phyloP scores from a whole-genome alignment of 768 basidiomycete genomes.

The Boletus pseudo-olivaceus region DNA sequence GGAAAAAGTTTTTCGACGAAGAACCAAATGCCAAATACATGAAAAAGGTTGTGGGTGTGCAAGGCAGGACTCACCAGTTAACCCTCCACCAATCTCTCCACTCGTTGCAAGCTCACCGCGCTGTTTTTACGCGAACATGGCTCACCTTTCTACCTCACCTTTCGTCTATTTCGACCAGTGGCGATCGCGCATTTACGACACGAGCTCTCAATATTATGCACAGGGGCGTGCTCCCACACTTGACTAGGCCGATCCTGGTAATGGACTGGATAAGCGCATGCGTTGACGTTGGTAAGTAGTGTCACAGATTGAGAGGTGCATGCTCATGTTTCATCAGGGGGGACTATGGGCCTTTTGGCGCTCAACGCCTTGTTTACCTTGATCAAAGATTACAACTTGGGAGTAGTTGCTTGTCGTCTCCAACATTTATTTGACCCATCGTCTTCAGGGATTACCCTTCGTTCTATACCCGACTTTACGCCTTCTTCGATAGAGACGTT shows the following conservation, averaged over 20 bases:
- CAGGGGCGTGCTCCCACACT: slow-evolving; percentile 74
- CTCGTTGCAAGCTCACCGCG: slow-evolving; percentile 70
- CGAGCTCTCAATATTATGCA: slow-evolving; percentile 78
- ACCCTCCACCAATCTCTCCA: slow-evolving; percentile 77
- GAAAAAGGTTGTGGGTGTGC: slow-evolving; percentile 36
- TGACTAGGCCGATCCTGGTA: slow-evolving; percentile 72
- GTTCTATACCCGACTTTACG: slow-evolving; percentile 90
- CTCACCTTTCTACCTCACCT: slow-evolving; percentile 64
- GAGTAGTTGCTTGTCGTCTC: slow-evolving; percentile 29
- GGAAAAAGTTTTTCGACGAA: slow-evolving; percentile 84
- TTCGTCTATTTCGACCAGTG: slow-evolving; percentile 33
- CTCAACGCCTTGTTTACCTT: slow-evolving; percentile 89
- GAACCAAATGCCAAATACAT: slow-evolving; percentile 37
- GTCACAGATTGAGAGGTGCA: neutral
- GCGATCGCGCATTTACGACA: slow-evolving; percentile 40
- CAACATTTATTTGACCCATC: slow-evolving; percentile 1
- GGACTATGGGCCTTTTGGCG: slow-evolving; percentile 80
- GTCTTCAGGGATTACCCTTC: slow-evolving; percentile 83
- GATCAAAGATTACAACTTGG: slow-evolving; percentile 94
- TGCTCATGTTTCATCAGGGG: slow-evolving; percentile 47
- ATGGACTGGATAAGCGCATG: slow-evolving; percentile 91
- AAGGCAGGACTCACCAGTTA: slow-evolving; percentile 55
- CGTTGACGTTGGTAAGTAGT: slow-evolving; percentile 68
- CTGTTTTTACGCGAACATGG: slow-evolving; percentile 83
- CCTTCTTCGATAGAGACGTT: slow-evolving; percentile 82